Conservation (phyloP, 768 basidiomycete genomes). For the Trametes cinnabarina region DNA sequence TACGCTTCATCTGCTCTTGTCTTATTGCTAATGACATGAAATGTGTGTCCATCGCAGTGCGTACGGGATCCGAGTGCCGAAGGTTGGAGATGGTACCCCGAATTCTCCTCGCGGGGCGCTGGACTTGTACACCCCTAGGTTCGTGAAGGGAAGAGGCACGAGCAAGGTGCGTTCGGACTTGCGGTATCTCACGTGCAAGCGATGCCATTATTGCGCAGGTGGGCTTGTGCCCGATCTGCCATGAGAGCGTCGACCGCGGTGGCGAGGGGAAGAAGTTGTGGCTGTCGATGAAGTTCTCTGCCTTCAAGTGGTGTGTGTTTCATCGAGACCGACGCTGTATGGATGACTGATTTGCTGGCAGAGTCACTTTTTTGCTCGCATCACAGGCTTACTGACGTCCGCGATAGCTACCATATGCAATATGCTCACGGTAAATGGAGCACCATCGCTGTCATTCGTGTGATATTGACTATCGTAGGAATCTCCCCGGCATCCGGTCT, state of each 20-base stretch:
- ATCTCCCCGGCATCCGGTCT: conserved; percentile 65
- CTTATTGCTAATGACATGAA: background rate
- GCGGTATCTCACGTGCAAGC: too few relatives aligned
- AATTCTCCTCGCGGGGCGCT: conserved; percentile 59
- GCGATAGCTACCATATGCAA: conserved; percentile 74
- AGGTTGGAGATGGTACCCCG: conserved; percentile 42
- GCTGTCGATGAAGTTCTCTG: conserved; percentile 78
- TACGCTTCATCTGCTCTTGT: conserved; percentile 31
- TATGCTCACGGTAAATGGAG: conserved; percentile 60
- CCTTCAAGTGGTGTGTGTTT: conserved; percentile 69
- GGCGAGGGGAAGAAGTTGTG: conserved; percentile 65
- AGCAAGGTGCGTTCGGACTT: conserved; percentile 43
- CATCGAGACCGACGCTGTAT: background rate
- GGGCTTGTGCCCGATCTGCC: conserved; percentile 76
- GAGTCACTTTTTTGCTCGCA: background rate
- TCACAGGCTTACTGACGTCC: background rate
- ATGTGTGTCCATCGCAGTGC: background rate
- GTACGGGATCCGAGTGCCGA: conserved; percentile 3
- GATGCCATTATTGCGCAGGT: conserved; percentile 25
- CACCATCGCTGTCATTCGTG: conserved; percentile 2
- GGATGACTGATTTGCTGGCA: background rate
- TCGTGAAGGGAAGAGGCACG: conserved; percentile 64
- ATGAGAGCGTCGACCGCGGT: conserved; percentile 57
- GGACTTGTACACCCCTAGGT: conserved; percentile 79
- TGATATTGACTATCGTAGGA: conserved; percentile 39